A percentile compares a stretch with the other conserved stretches of the same genome.
phyloP scores from a whole-genome alignment of 495 filamentous ascomycete species.

The Xanthoparmelia taractica region DNA sequence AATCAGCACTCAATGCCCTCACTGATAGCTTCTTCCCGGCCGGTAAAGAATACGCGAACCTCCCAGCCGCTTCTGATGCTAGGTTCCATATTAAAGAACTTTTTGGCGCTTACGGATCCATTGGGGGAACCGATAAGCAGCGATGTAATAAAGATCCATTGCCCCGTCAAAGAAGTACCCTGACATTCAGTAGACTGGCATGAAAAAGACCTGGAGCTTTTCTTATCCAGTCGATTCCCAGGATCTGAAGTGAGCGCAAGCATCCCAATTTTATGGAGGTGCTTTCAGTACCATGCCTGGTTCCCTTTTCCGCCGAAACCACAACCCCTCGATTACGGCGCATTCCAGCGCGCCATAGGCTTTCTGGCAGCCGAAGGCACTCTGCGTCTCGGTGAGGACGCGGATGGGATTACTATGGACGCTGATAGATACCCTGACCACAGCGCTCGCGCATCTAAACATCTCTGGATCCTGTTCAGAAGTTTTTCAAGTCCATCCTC shows the following conservation, averaged over 20 bases:
- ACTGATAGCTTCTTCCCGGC: not conserved
- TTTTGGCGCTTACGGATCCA: not conserved
- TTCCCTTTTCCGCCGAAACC: not conserved
- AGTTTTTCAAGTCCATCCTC: not conserved
- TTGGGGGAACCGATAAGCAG: not conserved
- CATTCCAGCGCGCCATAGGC: not conserved
- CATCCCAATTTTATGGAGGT: not conserved
- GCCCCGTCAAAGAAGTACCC: not conserved
- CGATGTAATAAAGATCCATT: not conserved
- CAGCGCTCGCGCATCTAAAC: not conserved
- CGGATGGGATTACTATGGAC: not conserved
- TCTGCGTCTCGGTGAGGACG: not conserved
- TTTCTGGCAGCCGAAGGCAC: not conserved
- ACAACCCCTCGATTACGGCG: not conserved
- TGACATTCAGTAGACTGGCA: not conserved
- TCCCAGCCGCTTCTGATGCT: not conserved
- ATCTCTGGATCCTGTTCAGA: not conserved
- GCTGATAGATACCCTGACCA: not conserved
- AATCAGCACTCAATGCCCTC: not conserved
- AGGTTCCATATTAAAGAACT: not conserved
- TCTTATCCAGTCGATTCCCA: not conserved
- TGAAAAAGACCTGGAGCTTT: not conserved
- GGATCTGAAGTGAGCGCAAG: not conserved
- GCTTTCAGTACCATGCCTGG: conserved; percentile 1
- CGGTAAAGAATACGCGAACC: not conserved